These are phyloP conservation scores for Xylariaceae sp. DNA, from an alignment of 2,329 filamentous ascomycete genomes.

Conservation along the genomic window DNA sequence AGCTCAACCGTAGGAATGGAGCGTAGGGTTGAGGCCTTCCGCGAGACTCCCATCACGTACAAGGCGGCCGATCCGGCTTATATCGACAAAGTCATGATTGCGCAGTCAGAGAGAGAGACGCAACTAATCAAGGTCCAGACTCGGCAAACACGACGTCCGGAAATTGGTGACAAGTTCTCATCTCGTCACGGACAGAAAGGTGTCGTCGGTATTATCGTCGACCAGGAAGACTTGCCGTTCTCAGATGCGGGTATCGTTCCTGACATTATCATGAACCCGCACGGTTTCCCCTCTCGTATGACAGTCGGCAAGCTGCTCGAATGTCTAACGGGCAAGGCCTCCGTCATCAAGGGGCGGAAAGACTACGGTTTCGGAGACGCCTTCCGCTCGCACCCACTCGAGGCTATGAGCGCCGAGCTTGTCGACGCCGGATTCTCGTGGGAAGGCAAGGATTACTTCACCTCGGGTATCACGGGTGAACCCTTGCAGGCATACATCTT, in stretches of 20 bases:
- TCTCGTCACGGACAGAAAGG: slow-evolving; percentile 98
- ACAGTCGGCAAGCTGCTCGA: slow-evolving; percentile 98
- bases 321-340: slow-evolving; percentile 88
- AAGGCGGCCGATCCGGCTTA: slow-evolving; percentile 79
- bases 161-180: slow-evolving; percentile 97
- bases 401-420: slow-evolving; percentile 82
- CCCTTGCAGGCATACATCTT: slow-evolving; percentile 93
- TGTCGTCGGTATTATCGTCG: slow-evolving; percentile 92
- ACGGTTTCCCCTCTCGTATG: slow-evolving; percentile 99
- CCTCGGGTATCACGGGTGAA: slow-evolving; percentile 91
- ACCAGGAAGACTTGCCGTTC: slow-evolving; percentile 96
- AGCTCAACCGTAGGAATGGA: slow-evolving; percentile 66
- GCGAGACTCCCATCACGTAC: slow-evolving; percentile 69
- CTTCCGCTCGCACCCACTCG: slow-evolving; percentile 76
- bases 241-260: slow-evolving; percentile 85
- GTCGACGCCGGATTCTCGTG: slow-evolving; percentile 90
- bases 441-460: slow-evolving; percentile 95
- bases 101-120: slow-evolving; percentile 79
- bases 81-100: slow-evolving; percentile 94
- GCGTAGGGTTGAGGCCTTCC: slow-evolving; percentile 57
- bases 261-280: slow-evolving; percentile 99
- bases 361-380: slow-evolving; percentile 80
- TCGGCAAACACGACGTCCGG: slow-evolving; percentile 88
- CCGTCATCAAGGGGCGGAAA: slow-evolving; percentile 75
- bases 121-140: slow-evolving; percentile 91